phyloP scores from a whole-genome alignment of 441 rosid genomes.

The Populus trichocarpa region DNA sequence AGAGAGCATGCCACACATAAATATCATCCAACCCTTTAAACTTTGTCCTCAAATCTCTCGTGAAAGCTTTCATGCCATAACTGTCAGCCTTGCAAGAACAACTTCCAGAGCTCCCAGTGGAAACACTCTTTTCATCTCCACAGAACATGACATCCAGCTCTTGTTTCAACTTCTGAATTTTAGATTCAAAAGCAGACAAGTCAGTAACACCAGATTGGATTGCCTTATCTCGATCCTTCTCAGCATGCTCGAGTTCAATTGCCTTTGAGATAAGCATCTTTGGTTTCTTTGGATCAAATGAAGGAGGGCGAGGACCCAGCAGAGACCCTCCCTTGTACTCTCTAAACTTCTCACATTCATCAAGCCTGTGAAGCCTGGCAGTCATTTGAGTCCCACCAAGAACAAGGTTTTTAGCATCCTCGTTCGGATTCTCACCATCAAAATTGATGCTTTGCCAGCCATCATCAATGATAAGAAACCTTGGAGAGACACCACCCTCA shows the following conservation, averaged over 20 bases:
- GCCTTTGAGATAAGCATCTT: slow-evolving; percentile 65
- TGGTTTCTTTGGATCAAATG: slow-evolving; percentile 49
- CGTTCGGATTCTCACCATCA: slow-evolving; percentile 47
- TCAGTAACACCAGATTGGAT: slow-evolving; percentile 33
- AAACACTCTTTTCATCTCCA: slow-evolving; percentile 18
- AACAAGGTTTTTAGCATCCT: slow-evolving; percentile 58
- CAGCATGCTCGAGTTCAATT: slow-evolving; percentile 54
- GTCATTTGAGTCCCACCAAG: slow-evolving; percentile 88
- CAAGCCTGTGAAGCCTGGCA: slow-evolving; percentile 55
- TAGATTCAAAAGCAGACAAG: slow-evolving; percentile 29
- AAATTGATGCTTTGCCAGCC: slow-evolving; percentile 81
- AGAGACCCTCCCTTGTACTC: slow-evolving; percentile 56
- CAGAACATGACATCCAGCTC: slow-evolving; percentile 47
- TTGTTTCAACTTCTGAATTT: slow-evolving; percentile 37
- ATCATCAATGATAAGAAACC: slow-evolving; percentile 80
- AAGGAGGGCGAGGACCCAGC: slow-evolving; percentile 33
- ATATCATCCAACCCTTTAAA: slow-evolving; percentile 72
- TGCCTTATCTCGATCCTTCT: slow-evolving; percentile 39
- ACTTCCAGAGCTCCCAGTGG: slow-evolving; percentile 15
- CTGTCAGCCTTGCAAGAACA: slow-evolving; percentile 25
- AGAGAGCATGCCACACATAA: slow-evolving; percentile 87
- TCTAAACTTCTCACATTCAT: slow-evolving; percentile 65
- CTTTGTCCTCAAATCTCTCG: slow-evolving; percentile 53
- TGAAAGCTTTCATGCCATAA: slow-evolving; percentile 57
- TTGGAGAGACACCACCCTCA: slow-evolving; percentile 49